phyloP scores from a whole-genome alignment of 768 basidiomycete genomes.

The Thelephora ganbajun region DNA sequence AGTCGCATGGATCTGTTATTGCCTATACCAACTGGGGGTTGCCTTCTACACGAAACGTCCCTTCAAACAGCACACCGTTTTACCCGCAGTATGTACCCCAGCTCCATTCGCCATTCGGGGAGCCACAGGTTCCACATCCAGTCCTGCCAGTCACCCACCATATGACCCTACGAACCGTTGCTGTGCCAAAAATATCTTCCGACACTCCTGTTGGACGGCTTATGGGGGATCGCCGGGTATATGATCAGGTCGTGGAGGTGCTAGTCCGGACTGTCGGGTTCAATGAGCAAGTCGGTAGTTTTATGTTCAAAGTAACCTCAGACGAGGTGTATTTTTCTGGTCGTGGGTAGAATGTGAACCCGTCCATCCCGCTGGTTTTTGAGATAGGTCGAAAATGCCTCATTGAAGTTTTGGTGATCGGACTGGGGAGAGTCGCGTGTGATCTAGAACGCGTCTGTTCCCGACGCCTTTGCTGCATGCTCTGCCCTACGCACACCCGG shows the following conservation, averaged over 20 bases:
- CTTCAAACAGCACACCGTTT: slow-evolving; percentile 14
- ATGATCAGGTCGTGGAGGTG: slow-evolving; percentile 5
- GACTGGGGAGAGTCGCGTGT: too few species aligned
- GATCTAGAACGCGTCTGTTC: too few species aligned
- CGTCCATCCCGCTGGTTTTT: too few species aligned
- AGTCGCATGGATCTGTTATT: slow-evolving; percentile 33
- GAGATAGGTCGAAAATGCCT: too few species aligned
- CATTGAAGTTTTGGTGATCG: too few species aligned
- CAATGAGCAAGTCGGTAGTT: slow-evolving; percentile 4
- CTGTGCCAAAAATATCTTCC: slow-evolving; percentile 6
- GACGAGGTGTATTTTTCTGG: too few species aligned
- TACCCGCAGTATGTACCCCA: slow-evolving; percentile 42
- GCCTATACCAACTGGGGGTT: slow-evolving; percentile 56
- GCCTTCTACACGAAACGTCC: slow-evolving; percentile 8
- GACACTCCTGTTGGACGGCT: slow-evolving; percentile 6
- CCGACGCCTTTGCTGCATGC: too few species aligned
- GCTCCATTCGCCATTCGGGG: slow-evolving; percentile 22
- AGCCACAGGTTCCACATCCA: slow-evolving; percentile 2
- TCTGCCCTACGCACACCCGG: too few species aligned
- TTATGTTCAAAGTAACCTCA: slow-evolving; percentile 7
- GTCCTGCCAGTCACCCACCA: slow-evolving; percentile 23
- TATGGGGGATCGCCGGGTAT: slow-evolving; percentile 9
- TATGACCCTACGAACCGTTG: slow-evolving; percentile 21
- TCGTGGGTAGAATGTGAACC: too few species aligned
- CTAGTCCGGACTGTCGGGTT: not conserved